Conservation (phyloP, 2,329 filamentous ascomycete genomes). For the Trichoderma arundinaceum region DNA sequence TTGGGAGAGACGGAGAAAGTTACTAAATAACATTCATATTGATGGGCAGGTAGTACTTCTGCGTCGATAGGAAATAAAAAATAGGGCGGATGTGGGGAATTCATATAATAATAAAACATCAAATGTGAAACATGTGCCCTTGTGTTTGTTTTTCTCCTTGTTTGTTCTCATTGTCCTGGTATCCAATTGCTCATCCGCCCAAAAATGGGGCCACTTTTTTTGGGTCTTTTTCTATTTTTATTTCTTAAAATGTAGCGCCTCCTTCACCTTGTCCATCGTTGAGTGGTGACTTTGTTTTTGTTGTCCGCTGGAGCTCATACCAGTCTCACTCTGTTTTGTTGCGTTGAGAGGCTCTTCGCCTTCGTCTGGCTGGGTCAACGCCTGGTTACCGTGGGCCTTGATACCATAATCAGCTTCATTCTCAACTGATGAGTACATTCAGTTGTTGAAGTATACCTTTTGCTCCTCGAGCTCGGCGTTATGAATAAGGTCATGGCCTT, state of each 20-base stretch:
- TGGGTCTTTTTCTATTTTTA: background rate
- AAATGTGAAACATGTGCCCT: conserved; percentile 7
- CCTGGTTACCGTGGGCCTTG: conserved; percentile 28
- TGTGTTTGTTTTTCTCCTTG: background rate
- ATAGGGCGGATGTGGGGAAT: background rate
- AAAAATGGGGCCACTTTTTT: background rate
- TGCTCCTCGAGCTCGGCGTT: conserved; percentile 45
- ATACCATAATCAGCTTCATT: background rate
- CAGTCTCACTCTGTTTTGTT: conserved; percentile 10
- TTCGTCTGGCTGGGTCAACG: conserved; percentile 30
- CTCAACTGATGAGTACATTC: background rate
- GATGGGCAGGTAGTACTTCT: too few species aligned
- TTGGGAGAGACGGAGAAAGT: background rate
- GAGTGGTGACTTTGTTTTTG: conserved; percentile 18
- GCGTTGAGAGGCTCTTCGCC: conserved; percentile 16
- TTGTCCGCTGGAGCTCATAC: background rate
- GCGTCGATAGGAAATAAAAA: background rate
- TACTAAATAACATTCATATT: too few species aligned
- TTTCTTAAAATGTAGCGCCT: conserved; percentile 31
- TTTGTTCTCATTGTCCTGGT: background rate
- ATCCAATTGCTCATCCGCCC: background rate
- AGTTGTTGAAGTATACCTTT: conserved; percentile 19
- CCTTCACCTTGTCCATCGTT: conserved; percentile 31
- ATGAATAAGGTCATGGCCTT: conserved; percentile 45
- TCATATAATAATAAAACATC: background rate